Evolutionary conservation across 345 rosid species (phyloP), one percentile per base, ranked within the genome.

Genomic region (Salix exigua): DNA sequence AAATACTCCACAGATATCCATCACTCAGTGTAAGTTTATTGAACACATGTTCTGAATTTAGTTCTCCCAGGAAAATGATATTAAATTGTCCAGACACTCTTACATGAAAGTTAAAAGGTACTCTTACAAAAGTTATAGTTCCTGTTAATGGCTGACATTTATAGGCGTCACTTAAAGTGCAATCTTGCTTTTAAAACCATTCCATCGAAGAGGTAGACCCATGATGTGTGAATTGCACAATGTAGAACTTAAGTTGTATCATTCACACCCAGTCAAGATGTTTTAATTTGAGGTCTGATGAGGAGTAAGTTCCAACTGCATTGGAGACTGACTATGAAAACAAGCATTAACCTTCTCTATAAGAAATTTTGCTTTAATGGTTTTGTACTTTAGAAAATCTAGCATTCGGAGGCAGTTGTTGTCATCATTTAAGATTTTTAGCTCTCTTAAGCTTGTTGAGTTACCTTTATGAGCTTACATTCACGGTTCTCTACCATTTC

Each of bases 1-100:
- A 96, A 76, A 88, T 96, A 75, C 98, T 96, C 67, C 86, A 96
- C 75, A 87, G 94, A 86, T 92, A 89, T 79, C 98, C 99, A 58
- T 85, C 89, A 4, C 88, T 96, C 60, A 84, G 50, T 50, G 99
- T 91, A 85, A 88, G 88, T 38, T 53, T 78, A 17, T 58, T 33
- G 4, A 23, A 6, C 68, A 50, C 51, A 4, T 68, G 58, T 40
- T 66, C n/a, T 38, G 19, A 23, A 60, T 18, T 5, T 51, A 25
- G 12, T 72, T 53, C 33, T 62, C 21, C 63, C 18, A 28, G 18
- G 21, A 4, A 58, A 58, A 58, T 23, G 63, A 58, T 58, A 33
- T 46, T 38, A 50, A 53, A 33, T 58, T 40, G 53, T 10, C 17
- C 67, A 7, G 66, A 73, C 9, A 2, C 55, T 61, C 7, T 38